Evolutionary conservation across 192 early-diverging fungal species (phyloP), one percentile per base, ranked within the genome.

Genomic region (Allomyces macrogynus): DNA sequence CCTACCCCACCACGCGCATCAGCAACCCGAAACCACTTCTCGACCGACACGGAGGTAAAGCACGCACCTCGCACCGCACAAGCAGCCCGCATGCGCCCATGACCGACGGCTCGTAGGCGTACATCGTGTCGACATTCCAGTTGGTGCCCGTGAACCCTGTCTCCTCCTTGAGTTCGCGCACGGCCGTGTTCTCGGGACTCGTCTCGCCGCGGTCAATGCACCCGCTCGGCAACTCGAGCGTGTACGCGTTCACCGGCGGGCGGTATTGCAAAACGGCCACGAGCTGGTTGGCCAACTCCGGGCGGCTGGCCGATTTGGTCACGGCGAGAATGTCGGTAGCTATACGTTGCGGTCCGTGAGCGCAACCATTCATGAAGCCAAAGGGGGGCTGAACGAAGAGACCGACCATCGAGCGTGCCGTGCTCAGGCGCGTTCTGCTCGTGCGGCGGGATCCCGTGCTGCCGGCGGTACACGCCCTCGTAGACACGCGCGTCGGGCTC

Each of bases 21-120:
- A 40, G 32, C 5, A 7, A 40, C 7, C 3, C 32, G 32, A 0
- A 3, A 26, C 26, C 26, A 1, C 26, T 1, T n/a, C n/a, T 27
- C 26, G 26, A 27, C 26, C 32, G 32, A 3, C 32, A 40, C 7
- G 32, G 32, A 40, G 7, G 8, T 4, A 40, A 8, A 40, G 8
- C 32, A 7, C 32, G 32, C 32, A 40, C 32, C 23, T 61, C 43
- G 10, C 62, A 67, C 4, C 11, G 18, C 22, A 66, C 71, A 20
- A 68, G 43, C 0, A 49, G 27, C n/a, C 67, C 62, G 62, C 71
- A 72, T 40, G 64, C 63, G 60, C 60, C 40, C n/a, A 67, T 72
- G 18, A 72, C 68, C 26, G 67, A 67, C 25, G 71, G 71, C 62
- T 72, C 71, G 43, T 72, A 72, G 5, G 71, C 54, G 20, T 68